Conservation (phyloP, 2,329 filamentous ascomycete species). For the Diaporthe batatas region DNA sequence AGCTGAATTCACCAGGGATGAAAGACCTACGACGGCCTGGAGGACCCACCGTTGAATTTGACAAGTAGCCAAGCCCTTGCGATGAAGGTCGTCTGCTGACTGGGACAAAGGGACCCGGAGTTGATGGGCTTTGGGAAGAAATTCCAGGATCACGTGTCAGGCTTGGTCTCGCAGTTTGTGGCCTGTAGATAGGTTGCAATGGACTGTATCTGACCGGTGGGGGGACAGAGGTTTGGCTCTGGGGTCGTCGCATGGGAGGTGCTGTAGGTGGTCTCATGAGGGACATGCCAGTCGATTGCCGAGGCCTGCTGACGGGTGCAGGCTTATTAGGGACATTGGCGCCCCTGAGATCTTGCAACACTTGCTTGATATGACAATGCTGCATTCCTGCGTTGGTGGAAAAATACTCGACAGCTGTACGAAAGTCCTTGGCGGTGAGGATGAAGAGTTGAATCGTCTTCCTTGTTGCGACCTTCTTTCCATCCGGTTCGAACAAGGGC, state of each 20-base stretch:
- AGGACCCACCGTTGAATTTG: too few species aligned
- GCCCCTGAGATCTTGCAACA: too few species aligned
- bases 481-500: background rate
- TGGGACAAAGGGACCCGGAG: background rate
- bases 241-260: background rate
- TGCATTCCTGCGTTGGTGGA: constrained; percentile 24
- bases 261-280: background rate
- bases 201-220: background rate
- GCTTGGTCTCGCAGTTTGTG: background rate
- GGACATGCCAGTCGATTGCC: background rate
- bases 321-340: too few species aligned
- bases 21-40: background rate
- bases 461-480: background rate
- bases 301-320: background rate
- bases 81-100: background rate
- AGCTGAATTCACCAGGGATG: background rate
- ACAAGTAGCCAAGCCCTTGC: background rate
- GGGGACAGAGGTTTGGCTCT: background rate
- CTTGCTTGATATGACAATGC: background rate
- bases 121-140: too few species aligned
- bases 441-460: constrained; percentile 29
- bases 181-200: background rate
- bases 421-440: constrained; percentile 9
- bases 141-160: background rate
- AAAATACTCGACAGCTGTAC: constrained; percentile 33